Evolutionary conservation across 2,329 filamentous ascomycete species (phyloP), one percentile per base, ranked within the genome.

Genomic region (Ascochyta clinopodiicola): DNA sequence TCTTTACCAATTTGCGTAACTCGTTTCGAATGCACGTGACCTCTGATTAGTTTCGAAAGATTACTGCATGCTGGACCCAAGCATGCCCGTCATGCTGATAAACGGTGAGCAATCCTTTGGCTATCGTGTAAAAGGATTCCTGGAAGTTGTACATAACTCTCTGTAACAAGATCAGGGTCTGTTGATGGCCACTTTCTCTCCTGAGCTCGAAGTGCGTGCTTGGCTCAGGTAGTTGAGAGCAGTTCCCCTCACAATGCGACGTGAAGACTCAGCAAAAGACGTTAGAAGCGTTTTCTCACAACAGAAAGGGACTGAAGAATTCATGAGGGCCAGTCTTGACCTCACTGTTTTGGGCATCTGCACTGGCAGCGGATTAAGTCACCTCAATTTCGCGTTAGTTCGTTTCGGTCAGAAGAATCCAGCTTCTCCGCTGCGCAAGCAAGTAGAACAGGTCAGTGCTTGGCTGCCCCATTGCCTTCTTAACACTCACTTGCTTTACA

Each of bases 351-450:
- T 86, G 17, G 84, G 84, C 1, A 67, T 86, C 61, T 84, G 83
- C 68, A 80, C 77, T 49, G 82, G 81, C 25, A 83, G 81, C 3
- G 80, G 79, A 0, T 82, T 86, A 53, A 82, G 84, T 64, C 80
- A 81, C 24, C 84, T 87, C 39, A 82, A 86, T 67, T 86, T 83
- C 61, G 84, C 82, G 2, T 75, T 86, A 8, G 85, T 84, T 62
- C 81, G 74, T 46, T 87, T 86, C 67, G 75, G 74, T 42, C 84
- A 87, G 64, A 77, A 78, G 17, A 77, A 78, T 6, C 83, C 83
- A 0, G 74, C 79, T 6, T 74, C 77, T 5, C 78, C 82, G 2
- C 81, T 87, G 78, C 79, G 83, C 61, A 82, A 87, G 59, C 78
- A 83, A 62, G 74, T 87, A 5, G 74, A 86, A 13, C 45, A 60